Evolutionary conservation across 208 protist genomes (phyloP).

Genomic region (Leptomonas pyrrhocoris): DNA sequence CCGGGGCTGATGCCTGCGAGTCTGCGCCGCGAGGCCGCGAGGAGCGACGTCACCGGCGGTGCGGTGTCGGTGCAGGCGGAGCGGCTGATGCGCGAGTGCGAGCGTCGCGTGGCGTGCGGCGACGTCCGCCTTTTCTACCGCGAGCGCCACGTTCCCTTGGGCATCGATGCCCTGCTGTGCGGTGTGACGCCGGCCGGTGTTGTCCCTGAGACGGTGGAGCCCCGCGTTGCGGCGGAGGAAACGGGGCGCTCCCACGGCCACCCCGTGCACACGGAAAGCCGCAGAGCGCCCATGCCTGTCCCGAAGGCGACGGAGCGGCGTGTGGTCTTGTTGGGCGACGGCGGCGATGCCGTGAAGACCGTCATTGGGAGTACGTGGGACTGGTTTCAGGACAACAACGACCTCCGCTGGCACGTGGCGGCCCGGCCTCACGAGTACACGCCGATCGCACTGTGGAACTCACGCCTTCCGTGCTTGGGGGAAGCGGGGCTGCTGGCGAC

Average conservation of each 20-base stretch:
- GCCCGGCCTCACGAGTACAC: background rate
- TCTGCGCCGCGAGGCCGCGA: conserved; percentile 23
- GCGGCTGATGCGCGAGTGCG: conserved; percentile 27
- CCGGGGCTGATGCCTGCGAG: conserved; percentile 20
- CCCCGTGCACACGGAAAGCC: no score
- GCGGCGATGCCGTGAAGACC: background rate
- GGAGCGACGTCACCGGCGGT: conserved; percentile 12
- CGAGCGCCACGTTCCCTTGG: background rate
- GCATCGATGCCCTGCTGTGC: conserved; percentile 12
- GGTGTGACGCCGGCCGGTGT: background rate
- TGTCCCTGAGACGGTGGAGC: background rate
- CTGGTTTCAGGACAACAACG: conserved; percentile 1
- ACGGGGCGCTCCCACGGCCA: background rate
- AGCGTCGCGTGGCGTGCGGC: conserved; percentile 1
- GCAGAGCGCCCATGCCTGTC: no score
- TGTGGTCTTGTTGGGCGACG: background rate
- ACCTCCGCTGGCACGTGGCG: background rate
- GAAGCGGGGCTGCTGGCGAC: background rate
- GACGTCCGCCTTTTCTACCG: background rate
- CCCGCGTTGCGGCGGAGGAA: background rate
- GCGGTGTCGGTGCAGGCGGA: conserved; percentile 24
- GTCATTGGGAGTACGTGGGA: background rate
- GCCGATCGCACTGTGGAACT: background rate
- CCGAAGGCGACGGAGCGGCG: background rate
- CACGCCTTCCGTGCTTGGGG: background rate